A percentile compares a stretch with the other conserved stretches of the same genome.
These are phyloP conservation scores for Coemansia sp. DNA, from an alignment of 192 early-diverging fungal species.

Conservation along the genomic window DNA sequence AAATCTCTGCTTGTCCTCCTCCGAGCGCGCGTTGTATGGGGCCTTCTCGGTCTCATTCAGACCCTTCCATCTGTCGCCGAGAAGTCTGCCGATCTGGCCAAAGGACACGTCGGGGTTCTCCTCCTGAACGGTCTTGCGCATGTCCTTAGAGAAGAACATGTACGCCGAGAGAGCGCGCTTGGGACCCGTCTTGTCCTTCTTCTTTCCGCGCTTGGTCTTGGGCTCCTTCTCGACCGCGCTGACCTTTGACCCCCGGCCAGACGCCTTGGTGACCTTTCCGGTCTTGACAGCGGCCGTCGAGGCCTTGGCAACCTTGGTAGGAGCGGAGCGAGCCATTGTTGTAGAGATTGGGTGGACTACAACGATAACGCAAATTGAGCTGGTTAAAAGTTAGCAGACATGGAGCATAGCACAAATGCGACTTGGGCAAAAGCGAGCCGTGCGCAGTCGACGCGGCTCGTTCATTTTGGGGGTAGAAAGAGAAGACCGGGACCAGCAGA, in stretches of 20 bases:
- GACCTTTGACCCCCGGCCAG: constrained; percentile 6
- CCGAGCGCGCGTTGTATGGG: constrained; percentile 51
- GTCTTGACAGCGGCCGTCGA: neutral
- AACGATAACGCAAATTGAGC: neutral
- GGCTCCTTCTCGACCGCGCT: neutral
- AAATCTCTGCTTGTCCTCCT: constrained; percentile 50
- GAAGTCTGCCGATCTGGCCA: constrained; percentile 65
- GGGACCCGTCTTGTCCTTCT: constrained; percentile 88
- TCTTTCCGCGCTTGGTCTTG: constrained; percentile 56
- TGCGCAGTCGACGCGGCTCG: no score
- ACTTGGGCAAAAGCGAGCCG: no score
- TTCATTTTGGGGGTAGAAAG: neutral
- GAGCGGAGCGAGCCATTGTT: constrained; percentile 31
- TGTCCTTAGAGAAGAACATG: constrained; percentile 86
- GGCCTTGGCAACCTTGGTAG: constrained; percentile 11
- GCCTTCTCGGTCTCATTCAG: constrained; percentile 54
- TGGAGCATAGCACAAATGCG: no score
- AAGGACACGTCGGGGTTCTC: constrained; percentile 74
- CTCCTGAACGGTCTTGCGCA: constrained; percentile 69
- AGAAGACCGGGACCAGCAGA: no score
- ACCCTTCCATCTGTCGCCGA: constrained; percentile 68
- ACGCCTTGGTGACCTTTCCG: no score
- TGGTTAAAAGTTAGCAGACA: no score
- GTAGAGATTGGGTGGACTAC: no score
- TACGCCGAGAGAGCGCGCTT: constrained; percentile 90